A percentile compares a stretch with the other conserved stretches of the same genome.
Evolutionary conservation across 2,329 filamentous ascomycete genomes (phyloP).

Genomic region (Claviceps africana): DNA sequence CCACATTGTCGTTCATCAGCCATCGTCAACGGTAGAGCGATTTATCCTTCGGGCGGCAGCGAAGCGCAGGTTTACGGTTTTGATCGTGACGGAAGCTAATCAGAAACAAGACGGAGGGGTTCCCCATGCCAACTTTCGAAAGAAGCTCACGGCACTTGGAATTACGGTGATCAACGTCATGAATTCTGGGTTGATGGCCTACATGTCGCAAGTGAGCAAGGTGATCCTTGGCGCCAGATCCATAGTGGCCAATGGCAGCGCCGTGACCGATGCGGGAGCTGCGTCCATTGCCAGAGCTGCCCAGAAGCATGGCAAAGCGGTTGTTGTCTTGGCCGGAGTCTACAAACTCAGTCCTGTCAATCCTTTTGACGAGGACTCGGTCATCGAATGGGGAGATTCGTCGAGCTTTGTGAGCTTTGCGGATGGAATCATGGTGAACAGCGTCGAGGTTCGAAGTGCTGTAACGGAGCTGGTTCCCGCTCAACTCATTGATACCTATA

Average conservation of each 20-base stretch:
- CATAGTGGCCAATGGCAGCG: constrained; percentile 75
- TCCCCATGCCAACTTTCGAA: constrained; percentile 47
- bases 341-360: constrained; percentile 91
- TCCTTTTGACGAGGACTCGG: constrained; percentile 64
- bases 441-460: constrained; percentile 64
- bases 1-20: constrained; percentile 78
- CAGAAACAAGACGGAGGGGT: constrained; percentile 23
- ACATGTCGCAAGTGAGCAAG: constrained; percentile 93
- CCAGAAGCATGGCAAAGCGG: constrained; percentile 65
- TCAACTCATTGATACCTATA: constrained; percentile 64
- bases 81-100: constrained; percentile 56
- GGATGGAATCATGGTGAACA: constrained; percentile 65
- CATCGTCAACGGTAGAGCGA: constrained; percentile 73
- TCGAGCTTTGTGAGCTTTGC: constrained; percentile 63
- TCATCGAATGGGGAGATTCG: constrained; percentile 79
- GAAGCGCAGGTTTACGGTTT: constrained; percentile 83
- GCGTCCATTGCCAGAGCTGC: constrained; percentile 74
- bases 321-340: constrained; percentile 78
- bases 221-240: constrained; percentile 81
- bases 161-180: constrained; percentile 74
- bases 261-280: constrained; percentile 74
- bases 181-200: constrained; percentile 74
- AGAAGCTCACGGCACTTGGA: constrained; percentile 63
- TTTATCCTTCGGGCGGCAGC: constrained; percentile 78
- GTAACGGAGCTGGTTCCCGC: constrained; percentile 71